These are phyloP conservation scores for Urochloa ruziziensis DNA, from an alignment of 176 grass and related monocot genomes.

Conservation along the genomic window DNA sequence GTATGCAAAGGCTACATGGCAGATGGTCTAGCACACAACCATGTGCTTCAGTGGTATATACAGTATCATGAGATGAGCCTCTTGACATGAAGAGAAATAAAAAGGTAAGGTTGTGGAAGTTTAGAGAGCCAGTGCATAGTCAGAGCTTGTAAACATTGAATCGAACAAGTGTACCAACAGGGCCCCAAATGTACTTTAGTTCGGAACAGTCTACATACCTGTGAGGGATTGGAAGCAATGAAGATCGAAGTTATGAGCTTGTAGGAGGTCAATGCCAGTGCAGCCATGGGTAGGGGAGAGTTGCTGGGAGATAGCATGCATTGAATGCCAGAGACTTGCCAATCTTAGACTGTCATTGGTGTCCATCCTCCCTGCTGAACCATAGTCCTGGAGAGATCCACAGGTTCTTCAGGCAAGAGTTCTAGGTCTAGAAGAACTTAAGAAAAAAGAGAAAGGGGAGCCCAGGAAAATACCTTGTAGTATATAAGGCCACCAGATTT, in stretches of 20 bases:
- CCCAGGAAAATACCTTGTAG: constrained; percentile 60
- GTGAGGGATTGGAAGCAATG: constrained; percentile 95
- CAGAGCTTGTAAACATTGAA: neutral
- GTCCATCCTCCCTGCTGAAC: constrained; percentile 82
- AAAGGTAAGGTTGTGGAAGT: neutral
- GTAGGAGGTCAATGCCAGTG: constrained; percentile 76
- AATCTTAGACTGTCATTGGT: constrained; percentile 88
- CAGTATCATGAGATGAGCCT: neutral
- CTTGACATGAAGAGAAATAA: neutral
- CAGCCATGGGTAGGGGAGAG: constrained; percentile 76
- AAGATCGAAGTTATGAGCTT: constrained; percentile 90
- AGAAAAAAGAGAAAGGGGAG: constrained; percentile 8
- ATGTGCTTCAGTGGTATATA: neutral
- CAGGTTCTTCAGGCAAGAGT: constrained; percentile 7
- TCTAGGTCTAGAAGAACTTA: neutral
- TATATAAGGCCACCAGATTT: constrained; percentile 97
- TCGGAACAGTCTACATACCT: constrained; percentile 31
- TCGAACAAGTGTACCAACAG: neutral
- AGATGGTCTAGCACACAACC: neutral
- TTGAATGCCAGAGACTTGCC: constrained; percentile 96
- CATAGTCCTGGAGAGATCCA: constrained; percentile 64
- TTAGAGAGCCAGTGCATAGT: neutral
- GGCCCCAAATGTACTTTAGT: neutral
- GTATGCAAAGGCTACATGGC: neutral
- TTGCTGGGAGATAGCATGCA: constrained; percentile 98